Base-by-base conservation (phyloP, 441 rosid genomes). In the Erysimum cheiri region DNA sequence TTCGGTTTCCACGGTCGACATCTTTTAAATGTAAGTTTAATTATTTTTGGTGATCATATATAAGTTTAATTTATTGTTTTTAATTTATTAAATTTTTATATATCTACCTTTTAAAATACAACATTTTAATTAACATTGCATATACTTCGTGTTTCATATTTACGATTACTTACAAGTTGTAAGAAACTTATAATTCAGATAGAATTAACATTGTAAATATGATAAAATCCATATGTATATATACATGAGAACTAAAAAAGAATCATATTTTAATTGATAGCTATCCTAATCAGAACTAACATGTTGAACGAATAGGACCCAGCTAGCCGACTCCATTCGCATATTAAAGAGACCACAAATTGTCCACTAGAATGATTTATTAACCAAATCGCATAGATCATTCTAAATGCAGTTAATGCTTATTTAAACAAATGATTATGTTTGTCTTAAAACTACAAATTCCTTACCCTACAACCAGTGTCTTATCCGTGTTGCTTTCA, bases 401-500 rank as follows among this genome's bases (percentile, higher is more conserved):
- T 66, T 73, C 48, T 60, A 59, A 66, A 52, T 66, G 48, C 41
- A 35, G 28, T 33, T 39, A 73, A 52, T 73, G 26, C 56, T 67
- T 59, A 32, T 33, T 50, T 49, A 48, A 72, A 36, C 65, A 37
- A 33, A 58, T 40, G 32, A 59, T 72, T 26, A 26, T 66, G 62
- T 73, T 60, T 52, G 48, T 72, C 72, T 59, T n/a, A 22, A 10
- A 65, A 57, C 60, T 48, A 57, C 36, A 31, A 14, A 6, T 40
- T 49, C 37, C n/a, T 29, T 19, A 29, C 60, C 72, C 72, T 67
- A 66, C 56, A 39, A 26, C 60, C 60, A 49, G 55, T 52, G 68
- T 73, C 24, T 33, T 10, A 29, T 17, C 55, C 55, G 72, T 66
- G 60, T 73, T 73, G 50, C 63, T 60, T 59, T 66, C 58, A 49